phyloP scores from a whole-genome alignment of 306 rosid genomes.

The Cotoneaster glaucophyllus region DNA sequence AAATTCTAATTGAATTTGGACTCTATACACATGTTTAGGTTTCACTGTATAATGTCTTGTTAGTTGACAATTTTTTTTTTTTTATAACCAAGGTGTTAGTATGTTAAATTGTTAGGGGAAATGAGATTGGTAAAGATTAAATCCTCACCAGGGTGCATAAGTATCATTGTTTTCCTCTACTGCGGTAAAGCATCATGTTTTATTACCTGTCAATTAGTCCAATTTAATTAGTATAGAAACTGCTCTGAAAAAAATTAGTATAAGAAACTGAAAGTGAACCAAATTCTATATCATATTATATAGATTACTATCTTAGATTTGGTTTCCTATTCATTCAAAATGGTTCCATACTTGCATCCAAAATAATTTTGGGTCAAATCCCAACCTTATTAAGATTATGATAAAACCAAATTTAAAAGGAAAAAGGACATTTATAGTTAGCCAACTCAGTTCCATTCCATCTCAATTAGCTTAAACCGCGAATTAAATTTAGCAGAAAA shows the following conservation, averaged over 20 bases:
- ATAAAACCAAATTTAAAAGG: not conserved
- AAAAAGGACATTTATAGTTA: not conserved
- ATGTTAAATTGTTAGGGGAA: too few species aligned
- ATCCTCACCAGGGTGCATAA: accelerated
- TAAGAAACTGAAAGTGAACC: not conserved
- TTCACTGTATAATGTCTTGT: not conserved
- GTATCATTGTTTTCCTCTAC: too few species aligned
- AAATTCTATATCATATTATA: not conserved
- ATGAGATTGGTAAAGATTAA: too few species aligned
- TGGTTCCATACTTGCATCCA: too few species aligned
- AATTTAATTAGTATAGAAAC: not conserved
- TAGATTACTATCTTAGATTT: not conserved
- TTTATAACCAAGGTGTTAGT: too few species aligned
- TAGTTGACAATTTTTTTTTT: too few species aligned
- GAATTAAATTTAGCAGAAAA: not conserved
- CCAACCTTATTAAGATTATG: not conserved
- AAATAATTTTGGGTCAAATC: too few species aligned
- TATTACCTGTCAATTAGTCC: not conserved
- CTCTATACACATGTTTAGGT: not conserved
- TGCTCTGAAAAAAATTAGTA: not conserved
- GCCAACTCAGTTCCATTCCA: not conserved
- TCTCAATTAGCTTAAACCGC: not conserved
- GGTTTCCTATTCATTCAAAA: too few species aligned
- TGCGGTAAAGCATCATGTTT: too few species aligned
- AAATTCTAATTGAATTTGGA: not conserved